Conservation (phyloP, 495 filamentous ascomycete species). For the Aspergillus nidulans region DNA sequence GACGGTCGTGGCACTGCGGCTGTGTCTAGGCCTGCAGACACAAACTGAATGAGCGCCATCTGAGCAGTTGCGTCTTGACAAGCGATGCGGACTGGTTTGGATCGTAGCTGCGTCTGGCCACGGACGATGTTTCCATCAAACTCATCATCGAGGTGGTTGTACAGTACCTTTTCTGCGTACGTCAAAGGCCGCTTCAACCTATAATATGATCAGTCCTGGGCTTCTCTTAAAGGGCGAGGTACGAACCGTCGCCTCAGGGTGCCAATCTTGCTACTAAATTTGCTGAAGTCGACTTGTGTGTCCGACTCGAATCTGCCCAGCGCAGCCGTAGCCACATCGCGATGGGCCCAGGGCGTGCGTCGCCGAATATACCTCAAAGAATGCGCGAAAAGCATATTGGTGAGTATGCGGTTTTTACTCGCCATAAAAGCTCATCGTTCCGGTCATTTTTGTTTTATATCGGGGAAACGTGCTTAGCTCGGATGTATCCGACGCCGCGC, state of each 20-base stretch:
- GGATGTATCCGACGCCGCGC: too few relatives aligned
- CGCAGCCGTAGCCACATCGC: not conserved
- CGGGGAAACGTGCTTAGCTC: too few relatives aligned
- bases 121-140: constrained; percentile 80
- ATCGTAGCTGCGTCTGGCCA: constrained; percentile 78
- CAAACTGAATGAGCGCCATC: constrained; percentile 95
- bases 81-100: constrained; percentile 84
- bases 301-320: not conserved
- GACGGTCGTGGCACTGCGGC: constrained; percentile 85
- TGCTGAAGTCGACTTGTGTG: not conserved
- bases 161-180: constrained; percentile 88
- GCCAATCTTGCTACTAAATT: not conserved
- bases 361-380: not conserved
- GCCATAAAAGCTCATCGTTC: too few relatives aligned
- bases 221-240: not conserved
- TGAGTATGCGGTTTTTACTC: not conserved
- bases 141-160: constrained; percentile 88
- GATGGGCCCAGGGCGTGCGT: not conserved
- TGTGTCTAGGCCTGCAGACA: constrained; percentile 80
- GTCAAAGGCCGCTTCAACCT: constrained; percentile 74
- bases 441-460: too few relatives aligned
- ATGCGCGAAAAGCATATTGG: not conserved
- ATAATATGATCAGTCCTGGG: not conserved
- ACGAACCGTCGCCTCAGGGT: not conserved
- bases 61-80: constrained; percentile 97